A percentile compares a stretch with the other conserved stretches of the same genome.
Evolutionary conservation across 2,329 filamentous ascomycete species (phyloP).

Genomic region (Plectosphaerella plurivora): DNA sequence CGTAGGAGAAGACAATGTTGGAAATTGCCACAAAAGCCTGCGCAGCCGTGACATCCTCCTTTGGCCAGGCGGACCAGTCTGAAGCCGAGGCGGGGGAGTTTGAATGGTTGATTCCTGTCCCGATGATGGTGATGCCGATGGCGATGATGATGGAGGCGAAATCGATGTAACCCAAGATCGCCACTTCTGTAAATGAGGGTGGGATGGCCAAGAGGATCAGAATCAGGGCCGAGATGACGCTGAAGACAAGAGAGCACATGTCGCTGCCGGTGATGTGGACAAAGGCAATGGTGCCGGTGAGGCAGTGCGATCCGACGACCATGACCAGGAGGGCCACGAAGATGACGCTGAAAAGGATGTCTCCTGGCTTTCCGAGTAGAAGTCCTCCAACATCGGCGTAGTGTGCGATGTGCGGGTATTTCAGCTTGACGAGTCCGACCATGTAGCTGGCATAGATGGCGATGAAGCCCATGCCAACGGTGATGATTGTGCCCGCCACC

Average conservation of each 20-base stretch:
- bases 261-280: slow-evolving; percentile 57
- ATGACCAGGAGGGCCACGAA: slow-evolving; percentile 64
- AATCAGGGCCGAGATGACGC: slow-evolving; percentile 39
- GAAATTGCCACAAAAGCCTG: slow-evolving; percentile 57
- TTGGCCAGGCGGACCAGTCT: slow-evolving; percentile 41
- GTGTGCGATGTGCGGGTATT: slow-evolving; percentile 52
- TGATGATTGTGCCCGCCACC: slow-evolving; percentile 41
- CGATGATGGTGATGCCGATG: slow-evolving; percentile 26
- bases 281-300: slow-evolving; percentile 67
- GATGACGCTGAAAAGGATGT: slow-evolving; percentile 57
- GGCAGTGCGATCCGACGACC: slow-evolving; percentile 66
- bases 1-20: slow-evolving; percentile 70
- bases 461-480: slow-evolving; percentile 35
- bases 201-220: slow-evolving; percentile 41
- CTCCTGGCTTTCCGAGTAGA: slow-evolving; percentile 54
- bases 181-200: slow-evolving; percentile 44
- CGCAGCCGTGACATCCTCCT: slow-evolving; percentile 39
- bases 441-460: slow-evolving; percentile 44
- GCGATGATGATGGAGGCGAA: slow-evolving; percentile 62
- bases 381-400: slow-evolving; percentile 67
- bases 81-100: slow-evolving; percentile 28
- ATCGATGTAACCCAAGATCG: slow-evolving; percentile 45
- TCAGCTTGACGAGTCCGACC: slow-evolving; percentile 44
- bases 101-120: slow-evolving; percentile 24
- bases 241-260: slow-evolving; percentile 39